Conservation (phyloP, 148 eudicot species). For the Rhododendron griersonianum region DNA sequence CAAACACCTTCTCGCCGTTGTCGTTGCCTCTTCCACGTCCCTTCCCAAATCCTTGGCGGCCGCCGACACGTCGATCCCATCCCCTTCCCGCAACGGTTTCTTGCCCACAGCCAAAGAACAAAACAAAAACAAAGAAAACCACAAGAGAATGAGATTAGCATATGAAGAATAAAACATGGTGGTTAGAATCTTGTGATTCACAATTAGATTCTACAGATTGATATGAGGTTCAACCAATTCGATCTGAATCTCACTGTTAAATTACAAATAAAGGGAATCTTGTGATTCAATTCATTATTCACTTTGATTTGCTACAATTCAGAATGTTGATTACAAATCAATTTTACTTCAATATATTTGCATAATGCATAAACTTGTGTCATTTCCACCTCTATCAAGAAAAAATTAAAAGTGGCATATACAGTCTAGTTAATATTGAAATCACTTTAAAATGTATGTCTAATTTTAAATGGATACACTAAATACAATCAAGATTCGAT, state of each 20-base stretch:
- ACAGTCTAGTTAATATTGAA: not conserved
- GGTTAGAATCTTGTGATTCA: not conserved
- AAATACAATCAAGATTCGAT: not conserved
- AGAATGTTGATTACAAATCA: not conserved
- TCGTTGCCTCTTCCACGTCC: conserved; percentile 33
- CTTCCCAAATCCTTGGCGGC: conserved; percentile 20
- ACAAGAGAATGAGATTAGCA: not conserved
- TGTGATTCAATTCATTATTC: not conserved
- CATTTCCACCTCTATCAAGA: not conserved
- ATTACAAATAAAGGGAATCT: not conserved
- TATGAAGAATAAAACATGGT: not conserved
- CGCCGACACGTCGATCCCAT: conserved; percentile 18
- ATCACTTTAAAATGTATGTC: not conserved
- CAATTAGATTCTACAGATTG: not conserved
- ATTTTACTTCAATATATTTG: not conserved
- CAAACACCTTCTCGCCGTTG: conserved; percentile 15
- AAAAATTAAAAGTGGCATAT: not conserved
- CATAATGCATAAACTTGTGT: not conserved
- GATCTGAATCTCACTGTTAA: not conserved
- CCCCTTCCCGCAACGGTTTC: conserved; percentile 22
- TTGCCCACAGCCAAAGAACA: conserved; percentile 16
- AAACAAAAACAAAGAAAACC: not conserved
- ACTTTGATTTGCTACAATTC: not conserved
- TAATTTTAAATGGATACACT: not conserved
- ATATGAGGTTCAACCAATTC: not conserved